These are phyloP conservation scores for Solanum virginianum DNA, from an alignment of 257 asterid genomes.

Conservation along the genomic window DNA sequence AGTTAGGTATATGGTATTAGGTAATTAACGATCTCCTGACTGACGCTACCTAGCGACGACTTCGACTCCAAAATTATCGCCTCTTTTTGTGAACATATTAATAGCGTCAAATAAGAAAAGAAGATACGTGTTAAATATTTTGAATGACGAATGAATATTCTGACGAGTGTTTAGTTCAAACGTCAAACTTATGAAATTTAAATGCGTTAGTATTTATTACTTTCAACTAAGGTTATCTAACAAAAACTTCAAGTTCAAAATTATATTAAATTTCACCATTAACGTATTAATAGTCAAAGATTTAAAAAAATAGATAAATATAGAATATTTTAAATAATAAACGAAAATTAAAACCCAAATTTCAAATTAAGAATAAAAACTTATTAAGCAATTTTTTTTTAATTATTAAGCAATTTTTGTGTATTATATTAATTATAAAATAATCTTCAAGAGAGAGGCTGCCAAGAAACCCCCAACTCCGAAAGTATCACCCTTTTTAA, in stretches of 20 bases:
- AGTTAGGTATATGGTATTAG: neutral
- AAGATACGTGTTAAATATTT: neutral
- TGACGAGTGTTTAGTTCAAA: neutral
- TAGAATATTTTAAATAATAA: neutral
- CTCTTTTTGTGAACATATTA: neutral
- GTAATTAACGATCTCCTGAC: neutral
- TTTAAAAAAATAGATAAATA: too few species aligned
- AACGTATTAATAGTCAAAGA: neutral
- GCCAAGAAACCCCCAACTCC: neutral
- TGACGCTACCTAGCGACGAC: neutral
- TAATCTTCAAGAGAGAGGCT: neutral
- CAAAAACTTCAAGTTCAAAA: neutral
- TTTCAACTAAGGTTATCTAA: rapidly evolving
- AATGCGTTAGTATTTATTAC: neutral
- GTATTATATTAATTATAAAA: too few species aligned
- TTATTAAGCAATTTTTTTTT: too few species aligned
- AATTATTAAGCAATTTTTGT: too few species aligned
- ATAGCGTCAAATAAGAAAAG: neutral
- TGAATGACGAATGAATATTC: neutral
- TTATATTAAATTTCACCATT: neutral
- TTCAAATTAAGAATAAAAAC: neutral
- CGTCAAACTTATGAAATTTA: neutral
- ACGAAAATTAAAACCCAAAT: neutral
- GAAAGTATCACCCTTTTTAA: neutral
- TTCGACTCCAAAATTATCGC: neutral